Percentiles rank a stretch among this genome's conserved stretches.
phyloP scores from a whole-genome alignment of 768 basidiomycete genomes.

The Lyophyllum atratum region DNA sequence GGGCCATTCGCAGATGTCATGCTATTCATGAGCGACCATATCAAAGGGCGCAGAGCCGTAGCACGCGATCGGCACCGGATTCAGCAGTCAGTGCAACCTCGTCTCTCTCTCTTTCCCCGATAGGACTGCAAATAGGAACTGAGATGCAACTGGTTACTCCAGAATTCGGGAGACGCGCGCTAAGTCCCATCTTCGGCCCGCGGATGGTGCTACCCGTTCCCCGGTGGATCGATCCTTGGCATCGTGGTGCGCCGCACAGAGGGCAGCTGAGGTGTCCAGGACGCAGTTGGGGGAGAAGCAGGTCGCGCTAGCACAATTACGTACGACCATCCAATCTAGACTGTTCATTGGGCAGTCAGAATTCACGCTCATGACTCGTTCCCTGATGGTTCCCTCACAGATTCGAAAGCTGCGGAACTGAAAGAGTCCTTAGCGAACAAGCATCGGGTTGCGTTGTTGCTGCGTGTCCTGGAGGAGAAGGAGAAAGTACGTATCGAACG shows the following conservation, averaged over 20 bases:
- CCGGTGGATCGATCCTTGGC: conserved; percentile 3
- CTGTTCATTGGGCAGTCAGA: no score
- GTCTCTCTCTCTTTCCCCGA: background rate
- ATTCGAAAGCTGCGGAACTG: conserved; percentile 1
- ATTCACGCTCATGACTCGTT: no score
- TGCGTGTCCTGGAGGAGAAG: conserved; percentile 24
- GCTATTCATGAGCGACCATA: conserved; percentile 15
- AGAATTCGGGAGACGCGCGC: conserved; percentile 11
- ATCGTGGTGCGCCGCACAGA: background rate
- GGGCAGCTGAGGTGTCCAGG: background rate
- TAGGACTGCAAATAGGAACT: background rate
- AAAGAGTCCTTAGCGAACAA: conserved; percentile 9
- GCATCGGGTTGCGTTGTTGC: conserved; percentile 20
- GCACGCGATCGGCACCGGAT: conserved; percentile 12
- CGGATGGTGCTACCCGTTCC: conserved; percentile 4
- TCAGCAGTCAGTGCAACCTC: conserved; percentile 11
- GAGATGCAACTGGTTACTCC: background rate
- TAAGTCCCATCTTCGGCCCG: conserved; percentile 3
- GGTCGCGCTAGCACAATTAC: conserved; percentile 5
- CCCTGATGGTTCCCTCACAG: background rate
- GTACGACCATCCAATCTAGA: conserved; percentile 2
- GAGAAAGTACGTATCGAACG: conserved; percentile 26
- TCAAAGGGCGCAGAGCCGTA: conserved; percentile 18
- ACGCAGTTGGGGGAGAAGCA: conserved; percentile 15
- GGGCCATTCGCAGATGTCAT: conserved; percentile 17